Base-by-base conservation (phyloP, 257 asterid genomes). In the Scutellaria galericulata region DNA sequence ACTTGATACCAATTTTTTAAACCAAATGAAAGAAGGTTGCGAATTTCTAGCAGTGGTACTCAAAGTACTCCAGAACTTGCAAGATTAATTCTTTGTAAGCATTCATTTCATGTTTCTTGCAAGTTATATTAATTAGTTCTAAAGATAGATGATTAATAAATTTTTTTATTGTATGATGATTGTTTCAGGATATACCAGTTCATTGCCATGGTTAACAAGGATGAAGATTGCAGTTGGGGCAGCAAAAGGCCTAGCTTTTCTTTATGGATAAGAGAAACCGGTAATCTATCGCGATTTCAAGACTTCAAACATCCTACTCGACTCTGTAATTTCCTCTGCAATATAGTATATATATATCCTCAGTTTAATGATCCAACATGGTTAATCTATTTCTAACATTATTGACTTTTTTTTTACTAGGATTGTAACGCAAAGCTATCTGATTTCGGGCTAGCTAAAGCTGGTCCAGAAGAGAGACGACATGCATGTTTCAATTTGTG, bases 211-310 rank as follows among this genome's bases (percentile, higher is more conserved):
- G 98, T 41, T 79, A 72, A 88, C 85, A 8, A 88, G 98, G 71
- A 84, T 88, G 57, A 85, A 85, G 73, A 88, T 92, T 51, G 96
- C 92, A 3, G 54, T 82, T 7, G 94, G 86, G 2, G 93, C 98
- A 12, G 96, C 98, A 24, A 88, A 83, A 75, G 96, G 96, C n/a
- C 58, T 92, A 7, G 96, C 95, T n/a, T 92, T 92, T 70, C 89
- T 92, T n/a, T 94, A 92, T 7, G 96, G 86, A 13, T 92, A 85
- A 71, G 89, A 89, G 68, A 85, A 89, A 54, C 95, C 90, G 0
- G 96, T 92, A 18, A 92, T 92, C 5, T 88, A 83, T 55, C 86
- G 96, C 12, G 98, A 92, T 75, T 86, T 92, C 67, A 92, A 92
- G 89, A 75, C 90, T 24, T 89, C 98, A 0, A 92, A 92, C 68